phyloP scores from a whole-genome alignment of 1,139 yeast species.

The Geotrichum reessii region DNA sequence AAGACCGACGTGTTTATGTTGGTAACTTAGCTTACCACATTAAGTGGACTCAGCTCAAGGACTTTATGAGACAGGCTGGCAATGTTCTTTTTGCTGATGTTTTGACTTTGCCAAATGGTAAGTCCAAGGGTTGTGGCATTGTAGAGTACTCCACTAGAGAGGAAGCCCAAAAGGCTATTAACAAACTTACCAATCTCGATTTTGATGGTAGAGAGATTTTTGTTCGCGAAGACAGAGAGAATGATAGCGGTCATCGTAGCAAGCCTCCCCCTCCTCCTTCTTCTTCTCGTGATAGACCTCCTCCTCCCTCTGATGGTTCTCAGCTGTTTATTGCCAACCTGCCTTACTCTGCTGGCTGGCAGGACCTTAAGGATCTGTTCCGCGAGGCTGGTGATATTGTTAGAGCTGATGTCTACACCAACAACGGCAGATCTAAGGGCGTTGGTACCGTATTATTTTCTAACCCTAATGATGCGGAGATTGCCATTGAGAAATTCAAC shows the following conservation, averaged over 20 bases:
- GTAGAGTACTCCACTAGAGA: slow-evolving; percentile 71
- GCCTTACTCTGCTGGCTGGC: slow-evolving; percentile 79
- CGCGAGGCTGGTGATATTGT: slow-evolving; percentile 68
- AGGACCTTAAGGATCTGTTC: slow-evolving; percentile 77
- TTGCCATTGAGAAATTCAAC: slow-evolving; percentile 86
- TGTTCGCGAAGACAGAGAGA: slow-evolving; percentile 60
- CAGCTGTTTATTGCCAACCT: slow-evolving; percentile 80
- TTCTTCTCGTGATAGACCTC: slow-evolving; percentile 18
- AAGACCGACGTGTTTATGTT: slow-evolving; percentile 43
- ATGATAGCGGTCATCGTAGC: slow-evolving; percentile 25
- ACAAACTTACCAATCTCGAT: slow-evolving; percentile 58
- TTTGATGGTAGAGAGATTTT: slow-evolving; percentile 77
- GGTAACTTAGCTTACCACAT: slow-evolving; percentile 60
- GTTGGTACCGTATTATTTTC: slow-evolving; percentile 89
- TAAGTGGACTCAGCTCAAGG: slow-evolving; percentile 58
- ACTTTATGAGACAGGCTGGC: slow-evolving; percentile 62
- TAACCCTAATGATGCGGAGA: slow-evolving; percentile 75
- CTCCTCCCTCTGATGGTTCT: slow-evolving; percentile 32
- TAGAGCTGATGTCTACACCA: slow-evolving; percentile 73
- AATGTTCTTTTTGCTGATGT: slow-evolving; percentile 81
- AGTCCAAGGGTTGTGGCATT: slow-evolving; percentile 67
- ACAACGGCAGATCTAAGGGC: slow-evolving; percentile 78
- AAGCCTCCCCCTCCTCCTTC: slow-evolving; percentile 24
- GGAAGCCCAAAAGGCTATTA: slow-evolving; percentile 72
- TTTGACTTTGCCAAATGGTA: slow-evolving; percentile 74